A percentile compares a stretch with the other conserved stretches of the same genome.
Conservation (phyloP, 768 basidiomycete genomes). For the Suillus bovinus region DNA sequence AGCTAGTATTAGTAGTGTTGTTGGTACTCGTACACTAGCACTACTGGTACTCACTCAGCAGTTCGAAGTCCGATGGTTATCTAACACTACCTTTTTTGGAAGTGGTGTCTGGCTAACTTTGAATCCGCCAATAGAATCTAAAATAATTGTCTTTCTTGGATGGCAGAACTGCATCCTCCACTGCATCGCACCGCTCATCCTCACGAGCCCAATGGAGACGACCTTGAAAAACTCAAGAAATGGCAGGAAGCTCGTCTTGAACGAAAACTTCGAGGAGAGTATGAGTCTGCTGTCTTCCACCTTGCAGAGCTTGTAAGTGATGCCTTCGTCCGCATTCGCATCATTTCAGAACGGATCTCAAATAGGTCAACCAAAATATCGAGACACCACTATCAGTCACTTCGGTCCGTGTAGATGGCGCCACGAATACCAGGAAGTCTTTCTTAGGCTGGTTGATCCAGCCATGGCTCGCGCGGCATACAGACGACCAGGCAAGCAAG, state of each 20-base stretch:
- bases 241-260: conserved; percentile 79
- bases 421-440: conserved; percentile 66
- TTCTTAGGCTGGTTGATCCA: conserved; percentile 82
- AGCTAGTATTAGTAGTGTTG: no score
- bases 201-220: conserved; percentile 49
- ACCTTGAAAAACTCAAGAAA: conserved; percentile 56
- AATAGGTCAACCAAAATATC: conserved; percentile 67
- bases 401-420: conserved; percentile 81
- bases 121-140: no score
- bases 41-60: no score
- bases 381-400: conserved; percentile 67
- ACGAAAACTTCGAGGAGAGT: conserved; percentile 70
- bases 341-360: conserved; percentile 8
- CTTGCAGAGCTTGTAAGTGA: conserved; percentile 62
- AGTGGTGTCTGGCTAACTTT: no score
- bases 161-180: conserved; percentile 42
- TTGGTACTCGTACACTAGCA: no score
- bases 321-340: neutral
- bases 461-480: conserved; percentile 49
- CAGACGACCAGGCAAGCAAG: conserved; percentile 17
- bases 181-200: conserved; percentile 57
- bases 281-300: conserved; percentile 66
- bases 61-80: no score
- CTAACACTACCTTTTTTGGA: no score
- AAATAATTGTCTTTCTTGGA: conserved; percentile 5